Base-by-base conservation (phyloP, 495 filamentous ascomycete genomes). In the Ramalina peruviana region DNA sequence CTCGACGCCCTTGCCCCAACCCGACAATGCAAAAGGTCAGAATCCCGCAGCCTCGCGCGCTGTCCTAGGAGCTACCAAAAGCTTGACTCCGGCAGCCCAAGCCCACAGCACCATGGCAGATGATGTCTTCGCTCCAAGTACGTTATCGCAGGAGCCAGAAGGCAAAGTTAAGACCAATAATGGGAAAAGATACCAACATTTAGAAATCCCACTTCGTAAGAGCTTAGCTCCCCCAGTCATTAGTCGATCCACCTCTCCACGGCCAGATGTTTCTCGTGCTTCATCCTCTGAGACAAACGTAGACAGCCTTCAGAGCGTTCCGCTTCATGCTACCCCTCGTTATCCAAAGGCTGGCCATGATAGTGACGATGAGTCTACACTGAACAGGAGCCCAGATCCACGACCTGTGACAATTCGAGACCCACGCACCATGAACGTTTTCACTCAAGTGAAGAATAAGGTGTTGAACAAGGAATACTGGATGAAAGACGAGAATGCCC, bases 401-500 rank as follows among this genome's bases (percentile, higher is more conserved):
- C 30, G 30, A 33, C 30, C 30, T 17, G 20, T 46, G 16, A 43
- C 65, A n/a, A 61, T 70, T 45, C 75, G 75, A 19, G 75, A 74
- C 38, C 70, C 74, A 9, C 76, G 79, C 48, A 68, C 72, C 37
- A 82, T 72, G 55, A 74, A 73, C 40, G 69, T 74, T 36, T 68
- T 83, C 21, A 74, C 81, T 51, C 75, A 86, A 58, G 76, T 88
- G 65, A 73, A 82, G 50, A 89, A 85, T 58, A 86, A 84, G 61
- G 75, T 96, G 30, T 69, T 97, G 13, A 94, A 83, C 57, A 90
- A 85, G 62, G 87, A 95, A 48, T 97, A 93, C 60, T 99, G 93
- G 93, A 99, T 99, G 93, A 84, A 85, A 41, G 93, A 99, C 66
- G 93, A 97, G 60, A 94, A 93, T 60, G 90, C 88, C 41, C 97